Conservation (phyloP, 2,329 filamentous ascomycete genomes). For the Epichloe coenophiala region DNA sequence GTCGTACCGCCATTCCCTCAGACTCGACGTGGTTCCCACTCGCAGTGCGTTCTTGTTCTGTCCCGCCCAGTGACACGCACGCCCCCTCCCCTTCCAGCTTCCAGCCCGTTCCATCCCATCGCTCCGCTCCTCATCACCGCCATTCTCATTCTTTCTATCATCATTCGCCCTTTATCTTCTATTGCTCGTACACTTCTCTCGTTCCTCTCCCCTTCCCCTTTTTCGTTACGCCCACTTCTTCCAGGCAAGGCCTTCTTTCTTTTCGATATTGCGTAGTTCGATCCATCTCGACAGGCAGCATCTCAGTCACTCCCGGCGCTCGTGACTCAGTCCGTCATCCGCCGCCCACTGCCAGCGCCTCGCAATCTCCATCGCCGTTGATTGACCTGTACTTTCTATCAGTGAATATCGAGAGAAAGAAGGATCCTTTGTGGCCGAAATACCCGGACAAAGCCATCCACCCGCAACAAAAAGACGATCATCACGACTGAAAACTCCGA, state of each 20-base stretch:
- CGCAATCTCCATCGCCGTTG: slow-evolving; percentile 8
- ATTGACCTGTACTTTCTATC: slow-evolving; percentile 5
- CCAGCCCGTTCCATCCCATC: slow-evolving; percentile 15
- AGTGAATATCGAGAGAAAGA: slow-evolving; percentile 20
- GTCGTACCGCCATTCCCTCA: slow-evolving; percentile 3
- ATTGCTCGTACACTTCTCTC: slow-evolving; percentile 14
- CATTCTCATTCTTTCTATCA: slow-evolving; percentile 17
- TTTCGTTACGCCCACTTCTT: slow-evolving; percentile 7
- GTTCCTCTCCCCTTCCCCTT: slow-evolving; percentile 11
- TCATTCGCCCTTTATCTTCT: slow-evolving; percentile 19
- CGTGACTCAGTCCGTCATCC: slow-evolving; percentile 5
- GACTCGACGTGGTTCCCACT: neutral
- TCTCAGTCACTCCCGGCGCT: neutral
- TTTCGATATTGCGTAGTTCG: slow-evolving; percentile 20
- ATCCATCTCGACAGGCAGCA: neutral
- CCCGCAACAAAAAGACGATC: neutral
- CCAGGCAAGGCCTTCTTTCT: slow-evolving; percentile 22
- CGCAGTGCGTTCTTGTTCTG: neutral
- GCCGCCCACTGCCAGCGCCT: slow-evolving; percentile 12
- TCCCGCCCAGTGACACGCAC: slow-evolving; percentile 13
- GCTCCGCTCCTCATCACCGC: slow-evolving; percentile 18
- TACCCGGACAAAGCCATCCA: neutral
- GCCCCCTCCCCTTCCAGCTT: slow-evolving; percentile 15
- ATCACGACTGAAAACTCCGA: neutral
- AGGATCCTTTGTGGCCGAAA: slow-evolving; percentile 9